These are phyloP conservation scores for Erythrobasidium hasegawianum DNA, from an alignment of 1,284 basidiomycete genomes.

Conservation along the genomic window DNA sequence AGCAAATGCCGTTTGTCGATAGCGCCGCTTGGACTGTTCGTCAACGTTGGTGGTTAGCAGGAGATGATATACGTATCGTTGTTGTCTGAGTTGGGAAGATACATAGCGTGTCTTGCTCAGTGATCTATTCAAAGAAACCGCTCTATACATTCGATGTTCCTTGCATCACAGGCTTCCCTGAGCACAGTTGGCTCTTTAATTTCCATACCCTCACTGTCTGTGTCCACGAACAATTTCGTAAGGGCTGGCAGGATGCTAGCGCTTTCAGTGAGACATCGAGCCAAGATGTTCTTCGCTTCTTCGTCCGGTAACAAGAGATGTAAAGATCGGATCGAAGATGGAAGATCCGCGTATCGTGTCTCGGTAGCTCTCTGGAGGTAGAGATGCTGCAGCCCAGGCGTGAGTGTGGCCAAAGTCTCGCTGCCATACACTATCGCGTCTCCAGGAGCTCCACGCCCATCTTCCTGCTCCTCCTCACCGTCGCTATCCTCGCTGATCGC, in stretches of 20 bases:
- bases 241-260: neutral
- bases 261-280: neutral
- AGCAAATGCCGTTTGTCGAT: too few relatives aligned
- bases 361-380: neutral
- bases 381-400: neutral
- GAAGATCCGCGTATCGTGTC: neutral
- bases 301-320: neutral
- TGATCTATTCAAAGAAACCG: neutral
- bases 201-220: neutral
- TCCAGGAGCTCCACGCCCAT: neutral
- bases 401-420: neutral
- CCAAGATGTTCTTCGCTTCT: neutral
- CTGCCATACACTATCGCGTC: neutral
- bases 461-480: neutral
- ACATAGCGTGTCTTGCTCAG: too few relatives aligned
- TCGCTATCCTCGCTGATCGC: neutral
- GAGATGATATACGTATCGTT: too few relatives aligned
- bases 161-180: neutral
- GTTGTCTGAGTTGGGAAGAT: too few relatives aligned
- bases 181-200: neutral
- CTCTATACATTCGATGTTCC: neutral
- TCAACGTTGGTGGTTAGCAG: too few relatives aligned
- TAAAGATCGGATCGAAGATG: neutral
- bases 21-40: too few relatives aligned
- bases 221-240: neutral